Evolutionary conservation across 768 basidiomycete species (phyloP).

Genomic region (Suillus sp.): DNA sequence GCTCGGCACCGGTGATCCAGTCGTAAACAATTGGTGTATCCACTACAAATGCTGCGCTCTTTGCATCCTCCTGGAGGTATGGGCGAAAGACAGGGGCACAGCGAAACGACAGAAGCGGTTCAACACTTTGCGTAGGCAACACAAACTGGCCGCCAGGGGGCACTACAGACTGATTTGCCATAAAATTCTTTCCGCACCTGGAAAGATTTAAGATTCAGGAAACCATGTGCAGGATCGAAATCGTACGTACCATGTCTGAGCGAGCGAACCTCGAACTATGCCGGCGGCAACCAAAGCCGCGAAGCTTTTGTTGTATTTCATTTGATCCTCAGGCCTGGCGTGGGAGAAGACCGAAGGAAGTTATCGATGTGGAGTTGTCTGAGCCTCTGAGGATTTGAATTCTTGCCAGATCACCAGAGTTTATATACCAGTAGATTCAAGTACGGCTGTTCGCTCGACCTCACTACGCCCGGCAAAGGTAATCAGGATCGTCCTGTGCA

Average conservation of each 20-base stretch:
- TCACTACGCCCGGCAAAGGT: neutral
- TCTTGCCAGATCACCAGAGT: neutral
- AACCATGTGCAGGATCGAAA: neutral
- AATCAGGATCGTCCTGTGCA: neutral
- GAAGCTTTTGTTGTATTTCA: constrained; percentile 20
- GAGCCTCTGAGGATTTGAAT: neutral
- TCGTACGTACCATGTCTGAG: constrained; percentile 30
- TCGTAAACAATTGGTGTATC: constrained; percentile 41
- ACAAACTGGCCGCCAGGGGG: constrained; percentile 50
- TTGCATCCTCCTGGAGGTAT: constrained; percentile 45
- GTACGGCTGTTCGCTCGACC: neutral
- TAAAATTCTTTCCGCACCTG: constrained; percentile 57
- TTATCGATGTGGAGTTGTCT: neutral
- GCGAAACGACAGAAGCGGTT: constrained; percentile 46
- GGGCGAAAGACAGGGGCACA: constrained; percentile 50
- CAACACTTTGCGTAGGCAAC: constrained; percentile 33
- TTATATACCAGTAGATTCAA: neutral
- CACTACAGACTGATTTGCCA: constrained; percentile 41
- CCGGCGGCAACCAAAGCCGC: constrained; percentile 18
- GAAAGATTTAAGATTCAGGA: neutral
- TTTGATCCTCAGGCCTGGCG: neutral
- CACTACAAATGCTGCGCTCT: constrained; percentile 32
- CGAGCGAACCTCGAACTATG: constrained; percentile 16
- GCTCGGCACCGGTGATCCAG: constrained; percentile 36
- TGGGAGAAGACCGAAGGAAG: neutral